Evolutionary conservation across 495 filamentous ascomycete genomes (phyloP).

Genomic region (Talaromyces adpressus): DNA sequence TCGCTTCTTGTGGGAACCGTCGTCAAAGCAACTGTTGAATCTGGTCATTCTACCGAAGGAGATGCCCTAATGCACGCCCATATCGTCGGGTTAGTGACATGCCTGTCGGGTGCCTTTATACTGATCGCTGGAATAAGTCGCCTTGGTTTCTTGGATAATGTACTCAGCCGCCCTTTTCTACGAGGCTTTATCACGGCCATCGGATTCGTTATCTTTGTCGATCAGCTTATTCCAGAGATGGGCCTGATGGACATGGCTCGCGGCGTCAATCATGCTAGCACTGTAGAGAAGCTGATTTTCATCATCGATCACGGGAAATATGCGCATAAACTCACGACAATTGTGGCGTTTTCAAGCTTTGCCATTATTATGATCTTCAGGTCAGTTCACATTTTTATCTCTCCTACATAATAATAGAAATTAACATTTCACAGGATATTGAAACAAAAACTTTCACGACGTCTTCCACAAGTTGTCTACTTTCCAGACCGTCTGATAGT

Average conservation of each 20-base stretch:
- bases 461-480: constrained; percentile 76
- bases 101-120: constrained; percentile 79
- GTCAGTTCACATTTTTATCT: constrained; percentile 28
- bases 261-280: constrained; percentile 71
- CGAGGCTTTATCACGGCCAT: constrained; percentile 95
- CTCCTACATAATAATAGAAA: constrained; percentile 7
- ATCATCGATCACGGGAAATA: constrained; percentile 56
- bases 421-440: constrained; percentile 47
- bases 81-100: constrained; percentile 84
- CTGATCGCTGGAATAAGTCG: constrained; percentile 74
- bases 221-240: constrained; percentile 87
- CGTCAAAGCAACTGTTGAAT: constrained; percentile 67
- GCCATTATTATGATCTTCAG: constrained; percentile 79
- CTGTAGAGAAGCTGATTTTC: constrained; percentile 76
- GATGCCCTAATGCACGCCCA: constrained; percentile 64
- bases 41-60: constrained; percentile 59
- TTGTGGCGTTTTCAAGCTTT: constrained; percentile 74
- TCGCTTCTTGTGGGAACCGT: constrained; percentile 84
- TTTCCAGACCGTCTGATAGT: constrained; percentile 89
- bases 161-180: constrained; percentile 85
- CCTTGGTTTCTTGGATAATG: constrained; percentile 91
- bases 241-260: constrained; percentile 62
- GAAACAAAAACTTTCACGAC: constrained; percentile 75
- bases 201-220: constrained; percentile 90
- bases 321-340: constrained; percentile 64